Base-by-base conservation (phyloP, 768 basidiomycete species). In the Lanmaoa pseudosensibilis region DNA sequence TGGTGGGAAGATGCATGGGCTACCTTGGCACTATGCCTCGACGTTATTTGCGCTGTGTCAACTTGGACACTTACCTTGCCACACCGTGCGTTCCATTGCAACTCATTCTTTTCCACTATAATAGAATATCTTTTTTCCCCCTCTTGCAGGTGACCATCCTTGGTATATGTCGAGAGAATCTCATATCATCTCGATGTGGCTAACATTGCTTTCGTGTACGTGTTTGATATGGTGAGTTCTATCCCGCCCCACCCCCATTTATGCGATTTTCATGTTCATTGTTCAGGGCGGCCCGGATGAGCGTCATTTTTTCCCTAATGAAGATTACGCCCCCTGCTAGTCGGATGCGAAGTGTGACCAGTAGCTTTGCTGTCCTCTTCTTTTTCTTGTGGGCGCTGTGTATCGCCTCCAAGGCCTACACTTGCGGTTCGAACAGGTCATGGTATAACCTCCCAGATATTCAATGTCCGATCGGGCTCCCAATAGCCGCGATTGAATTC, bases 1-100 rank as follows among this genome's bases (percentile, higher is more conserved):
- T 61, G 58, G 61, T 60, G 61, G 55, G 54, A 62, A 33, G 58
- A 61, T 23, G 50, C n/a, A 25, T 60, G 58, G 54, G 51, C 51
- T 41, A 23, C 16, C 19, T 10, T 60, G 5, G 58, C 58, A 11
- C 23, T 56, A 30, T 53, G 34, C 46, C 12, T 50, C 32, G 47
- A 53, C 18, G 25, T 56, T 16, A 39, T 54, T 0, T 53, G 40
- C 50, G 59, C 40, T 4, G 54, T 61, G 16, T 46, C 60, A 2
- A 56, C 44, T 23, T 62, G 61, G 61, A 51, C 25, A 25, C 18
- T 56, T 21, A 43, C 12, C 18, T 43, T 53, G 18, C 54, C 50
- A 6, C 19, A 21, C 19, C 23, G 61, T 62, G 25, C 44, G 58
- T 60, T 40, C 7, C 15, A 8, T 16, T n/a, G 15, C 34, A 19